A percentile compares a stretch with the other conserved stretches of the same genome.
Evolutionary conservation across 345 rosid species (phyloP).

Genomic region (Pseudoturritis turrita): DNA sequence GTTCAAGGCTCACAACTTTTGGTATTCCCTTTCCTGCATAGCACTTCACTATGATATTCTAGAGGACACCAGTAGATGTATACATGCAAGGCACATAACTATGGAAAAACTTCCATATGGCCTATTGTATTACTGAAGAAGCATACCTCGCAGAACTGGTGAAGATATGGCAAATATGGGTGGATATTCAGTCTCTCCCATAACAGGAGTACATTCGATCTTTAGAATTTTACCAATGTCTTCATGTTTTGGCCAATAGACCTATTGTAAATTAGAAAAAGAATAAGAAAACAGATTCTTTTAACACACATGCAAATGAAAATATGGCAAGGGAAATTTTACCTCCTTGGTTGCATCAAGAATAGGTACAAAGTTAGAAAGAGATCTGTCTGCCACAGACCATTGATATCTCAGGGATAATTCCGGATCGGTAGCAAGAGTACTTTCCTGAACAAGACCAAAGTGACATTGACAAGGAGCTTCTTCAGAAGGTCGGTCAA

Average conservation of each 20-base stretch:
- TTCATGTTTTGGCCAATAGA: conserved; percentile 87
- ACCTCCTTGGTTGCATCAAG: conserved; percentile 80
- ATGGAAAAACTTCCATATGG: conserved; percentile 4
- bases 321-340: conserved; percentile 18
- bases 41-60: conserved; percentile 7
- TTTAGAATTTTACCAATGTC: conserved; percentile 75
- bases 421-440: conserved; percentile 43
- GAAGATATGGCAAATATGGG: conserved; percentile 77
- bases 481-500: conserved; percentile 91
- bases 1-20: conserved; percentile 85
- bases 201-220: conserved; percentile 66
- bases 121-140: conserved; percentile 8
- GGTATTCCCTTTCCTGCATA: conserved; percentile 84
- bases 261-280: conserved; percentile 36
- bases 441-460: conserved; percentile 57
- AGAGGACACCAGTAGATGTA: background rate
- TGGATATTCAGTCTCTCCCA: conserved; percentile 71
- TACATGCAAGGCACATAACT: background rate
- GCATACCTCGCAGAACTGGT: conserved; percentile 72
- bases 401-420: conserved; percentile 74
- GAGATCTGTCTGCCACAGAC: conserved; percentile 73
- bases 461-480: conserved; percentile 82
- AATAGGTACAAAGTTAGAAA: conserved; percentile 67
- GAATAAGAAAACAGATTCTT: conserved; percentile 1
- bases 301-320: background rate